Base-by-base conservation (phyloP, 1,139 yeast genomes). In the Taphrina betulina region DNA sequence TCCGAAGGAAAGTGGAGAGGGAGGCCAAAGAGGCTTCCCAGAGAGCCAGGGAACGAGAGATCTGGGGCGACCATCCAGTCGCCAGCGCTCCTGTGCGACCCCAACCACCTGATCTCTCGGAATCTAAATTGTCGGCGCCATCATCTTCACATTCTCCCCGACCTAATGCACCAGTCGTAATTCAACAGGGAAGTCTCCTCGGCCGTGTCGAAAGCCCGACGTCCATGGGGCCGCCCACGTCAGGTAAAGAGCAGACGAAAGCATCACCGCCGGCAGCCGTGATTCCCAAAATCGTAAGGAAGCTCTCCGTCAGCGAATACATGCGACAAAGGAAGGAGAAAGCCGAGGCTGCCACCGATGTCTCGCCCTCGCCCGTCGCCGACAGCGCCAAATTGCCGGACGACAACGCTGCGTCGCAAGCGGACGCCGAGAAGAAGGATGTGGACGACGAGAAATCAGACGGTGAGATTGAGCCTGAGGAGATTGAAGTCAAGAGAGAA, bases 41-140 rank as follows among this genome's bases (percentile, higher is more conserved):
- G 48, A 22, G 53, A 22, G 58, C 46, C 14, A 37, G 43, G 12
- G 54, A 46, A n/a, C 22, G 51, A 17, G 51, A 34, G 50, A 55
- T 43, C 3, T 46, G 42, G 54, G 58, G 55, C 28, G 54, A 34
- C 29, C 41, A 28, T 33, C 38, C 54, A n/a, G 24, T 28, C 5
- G 28, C 42, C 14, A 20, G 14, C 4, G 26, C 24, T 10, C 17
- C 42, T 8, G 8, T 26, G 5, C 44, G 24, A 40, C 22, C 12
- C 10, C 17, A 24, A n/a, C 16, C 17, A 3, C 17, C 44, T 17
- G 24, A 40, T 5, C 7, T 24, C 5, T 20, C 24, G 24, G 22
- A 36, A 7, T 16, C 41, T 20, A 3, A 2, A 17, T 19, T 36
- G 41, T 28, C 44, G 2, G 22, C 31, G 19, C 14, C 29, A 5